Evolutionary conservation across 2,329 filamentous ascomycete species (phyloP).

Genomic region (Aschersonia sp.): DNA sequence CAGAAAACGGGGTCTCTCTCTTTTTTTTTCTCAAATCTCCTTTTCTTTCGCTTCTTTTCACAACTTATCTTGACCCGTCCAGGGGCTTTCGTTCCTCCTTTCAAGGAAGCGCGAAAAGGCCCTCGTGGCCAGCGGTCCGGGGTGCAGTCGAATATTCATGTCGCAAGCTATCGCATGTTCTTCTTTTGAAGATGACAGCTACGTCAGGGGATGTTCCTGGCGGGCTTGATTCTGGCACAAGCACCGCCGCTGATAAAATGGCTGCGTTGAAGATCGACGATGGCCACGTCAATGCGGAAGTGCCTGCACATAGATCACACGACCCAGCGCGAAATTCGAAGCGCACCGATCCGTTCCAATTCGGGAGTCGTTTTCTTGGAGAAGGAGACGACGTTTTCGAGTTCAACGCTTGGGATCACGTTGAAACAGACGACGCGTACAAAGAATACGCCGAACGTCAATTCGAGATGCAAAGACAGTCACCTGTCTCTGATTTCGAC

Average conservation of each 20-base stretch:
- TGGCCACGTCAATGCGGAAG: slow-evolving; percentile 1
- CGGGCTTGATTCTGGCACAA: slow-evolving; percentile 7
- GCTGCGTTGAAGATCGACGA: slow-evolving; percentile 10
- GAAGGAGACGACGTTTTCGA: slow-evolving; percentile 84
- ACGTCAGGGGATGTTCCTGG: slow-evolving; percentile 9
- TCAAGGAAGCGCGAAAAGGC: background rate
- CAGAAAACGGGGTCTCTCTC: background rate
- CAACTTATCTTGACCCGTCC: background rate
- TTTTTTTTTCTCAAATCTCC: background rate
- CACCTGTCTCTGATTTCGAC: slow-evolving; percentile 87
- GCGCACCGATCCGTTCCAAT: slow-evolving; percentile 84
- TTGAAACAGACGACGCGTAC: slow-evolving; percentile 82
- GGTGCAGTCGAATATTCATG: background rate
- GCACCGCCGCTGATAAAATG: slow-evolving; percentile 10
- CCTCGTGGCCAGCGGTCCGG: background rate
- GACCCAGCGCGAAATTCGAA: slow-evolving; percentile 64
- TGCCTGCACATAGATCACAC: slow-evolving; percentile 54
- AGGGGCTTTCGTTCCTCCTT: background rate
- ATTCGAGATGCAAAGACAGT: slow-evolving; percentile 68
- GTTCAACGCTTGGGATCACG: slow-evolving; percentile 98
- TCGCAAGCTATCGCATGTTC: background rate
- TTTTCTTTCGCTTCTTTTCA: background rate
- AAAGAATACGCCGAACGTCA: slow-evolving; percentile 74
- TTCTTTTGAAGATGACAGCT: slow-evolving; percentile 1
- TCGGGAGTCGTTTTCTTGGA: slow-evolving; percentile 75